Percentiles rank a stretch among this genome's conserved stretches.
Conservation (phyloP, 805 yeast species). For the Spathaspora hagerdaliae region DNA sequence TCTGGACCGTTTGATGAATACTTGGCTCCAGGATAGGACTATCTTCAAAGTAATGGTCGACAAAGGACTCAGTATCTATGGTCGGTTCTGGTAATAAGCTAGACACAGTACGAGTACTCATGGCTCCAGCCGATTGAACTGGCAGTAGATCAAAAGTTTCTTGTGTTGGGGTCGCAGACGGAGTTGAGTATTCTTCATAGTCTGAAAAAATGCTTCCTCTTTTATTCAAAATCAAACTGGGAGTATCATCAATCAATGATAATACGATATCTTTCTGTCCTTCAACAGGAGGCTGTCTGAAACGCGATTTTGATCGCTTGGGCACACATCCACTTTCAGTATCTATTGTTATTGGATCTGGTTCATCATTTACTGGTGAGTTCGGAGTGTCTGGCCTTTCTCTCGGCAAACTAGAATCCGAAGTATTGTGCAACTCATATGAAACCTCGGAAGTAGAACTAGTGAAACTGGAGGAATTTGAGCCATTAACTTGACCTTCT, state of each 20-base stretch:
- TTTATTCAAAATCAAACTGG: not conserved
- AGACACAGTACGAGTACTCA: not conserved
- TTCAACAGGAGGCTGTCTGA: not conserved
- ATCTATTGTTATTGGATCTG: not conserved
- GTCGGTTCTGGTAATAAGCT: conserved; percentile 7
- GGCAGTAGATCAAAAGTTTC: not conserved
- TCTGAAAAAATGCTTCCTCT: not conserved
- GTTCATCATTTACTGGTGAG: not conserved
- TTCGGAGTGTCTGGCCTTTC: not conserved
- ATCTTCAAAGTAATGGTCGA: conserved; percentile 3
- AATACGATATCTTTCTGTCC: not conserved
- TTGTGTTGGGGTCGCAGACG: not conserved
- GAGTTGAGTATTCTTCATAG: not conserved
- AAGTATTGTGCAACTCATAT: not conserved
- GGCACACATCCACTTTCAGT: too few relatives aligned
- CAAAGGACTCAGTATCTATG: conserved; percentile 6
- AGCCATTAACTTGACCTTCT: not conserved
- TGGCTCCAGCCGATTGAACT: not conserved
- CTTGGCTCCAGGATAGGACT: not conserved
- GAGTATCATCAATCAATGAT: not conserved
- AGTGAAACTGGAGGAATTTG: not conserved
- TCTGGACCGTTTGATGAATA: not conserved
- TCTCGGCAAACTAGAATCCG: not conserved
- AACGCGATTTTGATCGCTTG: not conserved
- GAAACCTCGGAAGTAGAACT: not conserved